Evolutionary conservation across 495 filamentous ascomycete species (phyloP), one percentile per base, ranked within the genome.

Genomic region (Glonium stellatum): DNA sequence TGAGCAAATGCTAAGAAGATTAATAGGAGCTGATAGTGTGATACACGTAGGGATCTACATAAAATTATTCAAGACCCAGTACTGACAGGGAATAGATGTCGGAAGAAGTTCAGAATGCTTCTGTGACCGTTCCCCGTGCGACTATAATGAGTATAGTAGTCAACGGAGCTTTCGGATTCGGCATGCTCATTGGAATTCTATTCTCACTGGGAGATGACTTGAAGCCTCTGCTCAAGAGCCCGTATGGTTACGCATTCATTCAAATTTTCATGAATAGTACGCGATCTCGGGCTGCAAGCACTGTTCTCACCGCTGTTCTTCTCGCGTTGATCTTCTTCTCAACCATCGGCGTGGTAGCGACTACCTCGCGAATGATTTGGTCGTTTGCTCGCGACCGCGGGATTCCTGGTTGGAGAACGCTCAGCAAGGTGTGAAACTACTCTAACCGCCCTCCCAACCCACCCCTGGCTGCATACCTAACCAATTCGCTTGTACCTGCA

Each of bases 131-230:
- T 5, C 68, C 68, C 5, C 27, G 55, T 4, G 60, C 61, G 10
- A 71, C 69, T 67, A 56, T 71, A 25, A 55, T 59, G 37, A 64
- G 60, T n/a, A 57, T 46, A 1, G 46, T 69, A 13, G 19, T 57
- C 25, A 71, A 67, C 58, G 64, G 67, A n/a, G 48, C 63, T 18
- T 12, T 67, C n/a, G 67, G 67, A 1, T 60, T 69, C 51, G 46
- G 18, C 6, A 25, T 60, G 59, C 10, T 60, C 18, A 46, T 67
- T 35, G 25, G 19, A 9, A 49, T 54, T 37, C 46, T 61, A 44
- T 39, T 23, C 48, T 25, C 23, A 39, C 9, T 83, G 13, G 79
- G 78, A 4, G 75, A 84, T 48, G 27, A 31, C 27, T 60, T 81
- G 39, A 68, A 63, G 3, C 36, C 4, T 9, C 47, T 59, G 6